phyloP scores from a whole-genome alignment of 2,329 filamentous ascomycete genomes.

The Diaporthe eres region DNA sequence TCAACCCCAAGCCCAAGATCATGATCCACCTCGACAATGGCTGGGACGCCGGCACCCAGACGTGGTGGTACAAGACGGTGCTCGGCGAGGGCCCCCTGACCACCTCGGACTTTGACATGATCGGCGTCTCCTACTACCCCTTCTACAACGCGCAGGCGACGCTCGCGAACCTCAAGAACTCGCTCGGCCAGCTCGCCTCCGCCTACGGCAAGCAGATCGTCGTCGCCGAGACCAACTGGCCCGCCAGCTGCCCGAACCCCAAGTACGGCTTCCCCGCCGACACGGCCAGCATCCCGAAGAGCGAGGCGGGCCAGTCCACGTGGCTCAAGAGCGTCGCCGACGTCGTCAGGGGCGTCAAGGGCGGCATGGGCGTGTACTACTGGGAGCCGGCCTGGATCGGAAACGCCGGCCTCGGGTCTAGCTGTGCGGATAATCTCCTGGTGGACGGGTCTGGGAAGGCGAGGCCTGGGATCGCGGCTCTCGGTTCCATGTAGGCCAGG shows the following conservation, averaged over 20 bases:
- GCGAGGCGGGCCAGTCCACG: conserved; percentile 71
- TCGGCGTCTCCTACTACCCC: conserved; percentile 81
- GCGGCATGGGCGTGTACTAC: conserved; percentile 76
- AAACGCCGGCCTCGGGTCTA: conserved; percentile 75
- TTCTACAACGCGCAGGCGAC: conserved; percentile 76
- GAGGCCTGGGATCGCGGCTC: conserved; percentile 4
- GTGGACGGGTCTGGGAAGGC: conserved; percentile 19
- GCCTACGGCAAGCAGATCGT: conserved; percentile 76
- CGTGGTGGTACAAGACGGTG: conserved; percentile 71
- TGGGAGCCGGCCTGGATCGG: conserved; percentile 82
- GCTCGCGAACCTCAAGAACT: conserved; percentile 67
- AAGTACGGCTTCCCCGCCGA: conserved; percentile 73
- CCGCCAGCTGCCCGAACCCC: conserved; percentile 73
- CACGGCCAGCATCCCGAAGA: conserved; percentile 71
- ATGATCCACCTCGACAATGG: conserved; percentile 84
- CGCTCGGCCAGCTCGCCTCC: conserved; percentile 70
- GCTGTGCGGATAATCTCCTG: conserved; percentile 69
- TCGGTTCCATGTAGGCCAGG: neutral
- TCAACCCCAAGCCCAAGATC: conserved; percentile 74
- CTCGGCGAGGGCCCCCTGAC: conserved; percentile 65
- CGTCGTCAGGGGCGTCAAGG: conserved; percentile 65
- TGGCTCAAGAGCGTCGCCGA: conserved; percentile 73
- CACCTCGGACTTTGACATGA: conserved; percentile 75
- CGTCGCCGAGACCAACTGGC: conserved; percentile 81
- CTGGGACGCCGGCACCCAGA: conserved; percentile 78